Evolutionary conservation across 176 grass and related monocot genomes (phyloP).

Genomic region (Lolium perenne): DNA sequence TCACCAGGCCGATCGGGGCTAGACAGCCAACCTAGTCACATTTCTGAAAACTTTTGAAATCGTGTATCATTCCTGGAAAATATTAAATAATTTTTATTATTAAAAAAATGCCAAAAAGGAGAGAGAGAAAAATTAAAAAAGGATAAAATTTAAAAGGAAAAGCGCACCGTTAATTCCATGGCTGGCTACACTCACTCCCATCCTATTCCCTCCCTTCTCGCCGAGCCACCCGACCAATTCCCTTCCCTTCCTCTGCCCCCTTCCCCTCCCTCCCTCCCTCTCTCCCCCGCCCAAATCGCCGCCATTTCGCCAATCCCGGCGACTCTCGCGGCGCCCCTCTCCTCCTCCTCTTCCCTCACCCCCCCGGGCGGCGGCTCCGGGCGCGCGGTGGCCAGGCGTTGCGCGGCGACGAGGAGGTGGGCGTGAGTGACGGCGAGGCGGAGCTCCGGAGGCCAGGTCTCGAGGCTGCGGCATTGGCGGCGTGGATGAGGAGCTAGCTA

Average conservation of each 20-base stretch:
- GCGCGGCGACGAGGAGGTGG: conserved; percentile 27
- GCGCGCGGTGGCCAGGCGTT: conserved; percentile 25
- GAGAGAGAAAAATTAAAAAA: not conserved
- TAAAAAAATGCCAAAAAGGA: not conserved
- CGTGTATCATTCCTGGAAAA: too few species aligned
- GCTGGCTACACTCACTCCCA: conserved; percentile 9
- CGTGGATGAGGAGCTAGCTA: conserved; percentile 55
- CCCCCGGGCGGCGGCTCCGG: conserved; percentile 12
- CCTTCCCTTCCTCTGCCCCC: conserved; percentile 21
- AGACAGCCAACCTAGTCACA: too few species aligned
- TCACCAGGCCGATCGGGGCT: too few species aligned
- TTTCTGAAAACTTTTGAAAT: too few species aligned
- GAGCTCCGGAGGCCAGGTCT: not conserved
- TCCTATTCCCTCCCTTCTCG: conserved; percentile 39
- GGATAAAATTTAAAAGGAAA: conserved; percentile 10
- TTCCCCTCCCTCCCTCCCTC: conserved; percentile 31
- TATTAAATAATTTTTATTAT: too few species aligned
- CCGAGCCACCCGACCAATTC: conserved; percentile 51
- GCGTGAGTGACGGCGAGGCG: not conserved
- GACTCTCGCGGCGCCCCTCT: not conserved
- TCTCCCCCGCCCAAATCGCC: conserved; percentile 49
- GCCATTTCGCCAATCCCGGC: conserved; percentile 41
- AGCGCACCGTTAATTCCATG: conserved; percentile 35
- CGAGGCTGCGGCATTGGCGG: conserved; percentile 6
- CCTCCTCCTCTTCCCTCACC: not conserved